These are phyloP conservation scores for Mortierella polycephala DNA, from an alignment of 371 early-diverging fungal species.

Conservation along the genomic window DNA sequence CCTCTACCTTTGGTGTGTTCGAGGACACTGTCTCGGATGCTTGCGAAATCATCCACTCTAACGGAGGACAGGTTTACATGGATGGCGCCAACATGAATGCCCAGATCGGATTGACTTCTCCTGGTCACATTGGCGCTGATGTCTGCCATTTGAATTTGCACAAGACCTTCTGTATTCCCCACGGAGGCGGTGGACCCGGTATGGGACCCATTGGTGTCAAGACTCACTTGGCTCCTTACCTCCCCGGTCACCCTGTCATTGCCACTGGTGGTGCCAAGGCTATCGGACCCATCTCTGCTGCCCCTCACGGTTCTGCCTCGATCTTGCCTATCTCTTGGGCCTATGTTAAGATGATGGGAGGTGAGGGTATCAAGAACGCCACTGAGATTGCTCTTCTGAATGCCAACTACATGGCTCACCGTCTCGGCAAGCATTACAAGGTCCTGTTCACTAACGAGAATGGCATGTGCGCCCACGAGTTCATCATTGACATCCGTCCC, in stretches of 20 bases:
- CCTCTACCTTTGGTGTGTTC: conserved; percentile 97
- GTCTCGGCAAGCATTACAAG: conserved; percentile 88
- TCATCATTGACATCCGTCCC: conserved; percentile 94
- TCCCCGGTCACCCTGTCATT: conserved; percentile 92
- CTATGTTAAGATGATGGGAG: conserved; percentile 97
- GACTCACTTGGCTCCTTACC: conserved; percentile 89
- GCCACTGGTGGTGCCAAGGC: conserved; percentile 76
- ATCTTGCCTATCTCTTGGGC: conserved; percentile 98
- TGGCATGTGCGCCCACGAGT: conserved; percentile 98
- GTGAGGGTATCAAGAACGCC: conserved; percentile 84
- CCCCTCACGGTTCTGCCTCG: conserved; percentile 96
- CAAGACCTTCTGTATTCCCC: conserved; percentile 98
- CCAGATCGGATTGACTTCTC: conserved; percentile 95
- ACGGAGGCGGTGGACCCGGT: conserved; percentile 98
- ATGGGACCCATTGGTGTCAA: conserved; percentile 97
- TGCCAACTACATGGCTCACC: conserved; percentile 97
- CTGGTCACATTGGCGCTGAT: conserved; percentile 97
- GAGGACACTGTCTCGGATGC: conserved; percentile 90
- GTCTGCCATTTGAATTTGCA: conserved; percentile 98
- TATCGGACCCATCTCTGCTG: conserved; percentile 95
- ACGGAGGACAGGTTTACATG: conserved; percentile 98
- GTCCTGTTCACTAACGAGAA: conserved; percentile 91
- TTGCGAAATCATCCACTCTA: conserved; percentile 86
- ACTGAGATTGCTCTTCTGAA: conserved; percentile 93
- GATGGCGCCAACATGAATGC: conserved; percentile 99